Conservation (phyloP, 176 grass and related monocot species). For the Aegilops tauschii region DNA sequence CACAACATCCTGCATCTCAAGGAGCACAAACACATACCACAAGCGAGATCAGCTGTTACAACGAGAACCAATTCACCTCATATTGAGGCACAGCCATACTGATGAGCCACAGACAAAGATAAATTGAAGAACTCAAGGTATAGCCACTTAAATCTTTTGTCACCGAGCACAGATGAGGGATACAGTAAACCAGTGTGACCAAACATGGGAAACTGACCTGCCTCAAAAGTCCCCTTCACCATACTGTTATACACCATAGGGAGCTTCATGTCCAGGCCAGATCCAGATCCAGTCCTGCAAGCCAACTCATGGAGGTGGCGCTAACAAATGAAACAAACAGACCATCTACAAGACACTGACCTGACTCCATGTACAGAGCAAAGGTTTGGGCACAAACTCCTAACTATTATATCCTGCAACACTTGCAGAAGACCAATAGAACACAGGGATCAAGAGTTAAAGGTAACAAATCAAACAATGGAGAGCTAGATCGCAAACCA, state of each 20-base stretch:
- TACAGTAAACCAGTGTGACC: background rate
- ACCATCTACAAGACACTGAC: background rate
- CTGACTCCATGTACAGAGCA: background rate
- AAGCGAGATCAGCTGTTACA: too few species aligned
- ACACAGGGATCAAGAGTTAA: too few species aligned
- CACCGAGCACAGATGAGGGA: too few species aligned
- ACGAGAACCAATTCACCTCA: too few species aligned
- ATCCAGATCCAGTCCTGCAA: conserved; percentile 21
- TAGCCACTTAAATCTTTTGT: too few species aligned
- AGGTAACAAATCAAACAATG: too few species aligned
- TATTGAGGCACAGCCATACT: too few species aligned
- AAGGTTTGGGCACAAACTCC: too few species aligned
- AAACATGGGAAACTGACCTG: conserved; percentile 25
- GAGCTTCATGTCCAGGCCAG: background rate
- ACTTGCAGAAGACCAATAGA: too few species aligned
- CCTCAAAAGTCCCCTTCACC: background rate
- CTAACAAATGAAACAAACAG: background rate
- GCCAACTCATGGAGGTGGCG: background rate
- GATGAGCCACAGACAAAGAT: background rate
- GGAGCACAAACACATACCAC: too few species aligned
- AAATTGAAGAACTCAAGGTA: background rate
- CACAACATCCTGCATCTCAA: too few species aligned
- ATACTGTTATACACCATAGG: background rate
- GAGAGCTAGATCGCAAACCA: too few species aligned
- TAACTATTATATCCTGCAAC: background rate